phyloP scores from a whole-genome alignment of 1,139 yeast species.

The Yamadazyma epiphylla region DNA sequence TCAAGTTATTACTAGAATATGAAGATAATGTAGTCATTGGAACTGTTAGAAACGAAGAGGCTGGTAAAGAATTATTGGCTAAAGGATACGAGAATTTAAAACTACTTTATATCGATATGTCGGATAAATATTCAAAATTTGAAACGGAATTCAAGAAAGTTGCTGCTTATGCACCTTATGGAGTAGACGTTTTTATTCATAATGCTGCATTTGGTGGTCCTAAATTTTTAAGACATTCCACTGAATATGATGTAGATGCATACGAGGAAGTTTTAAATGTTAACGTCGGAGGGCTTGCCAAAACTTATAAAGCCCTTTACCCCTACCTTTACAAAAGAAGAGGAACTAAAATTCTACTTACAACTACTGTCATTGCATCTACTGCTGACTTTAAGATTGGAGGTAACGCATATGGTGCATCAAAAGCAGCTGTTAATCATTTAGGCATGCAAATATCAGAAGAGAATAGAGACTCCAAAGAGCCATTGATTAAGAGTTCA shows the following conservation, averaged over 20 bases:
- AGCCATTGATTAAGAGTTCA: slow-evolving; percentile 59
- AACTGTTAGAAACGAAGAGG: slow-evolving; percentile 16
- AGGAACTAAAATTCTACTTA: slow-evolving; percentile 2
- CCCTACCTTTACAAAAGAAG: slow-evolving; percentile 3
- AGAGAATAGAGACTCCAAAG: slow-evolving; percentile 47
- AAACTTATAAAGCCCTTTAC: slow-evolving; percentile 4
- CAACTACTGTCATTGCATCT: slow-evolving; percentile 1
- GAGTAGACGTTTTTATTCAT: slow-evolving; percentile 4
- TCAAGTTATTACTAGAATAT: slow-evolving; percentile 4
- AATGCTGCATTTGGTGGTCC: slow-evolving; percentile 5
- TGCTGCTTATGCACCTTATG: slow-evolving; percentile 6
- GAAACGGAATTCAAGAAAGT: slow-evolving; percentile 1
- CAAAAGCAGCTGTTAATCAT: slow-evolving; percentile 84
- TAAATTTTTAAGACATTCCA: slow-evolving; percentile 1
- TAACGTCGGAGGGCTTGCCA: slow-evolving; percentile 4
- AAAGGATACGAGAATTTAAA: slow-evolving; percentile 3
- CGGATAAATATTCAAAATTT: slow-evolving; percentile 1
- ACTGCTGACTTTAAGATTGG: slow-evolving; percentile 17
- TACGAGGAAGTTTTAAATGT: slow-evolving; percentile 1
- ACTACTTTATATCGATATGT: slow-evolving; percentile 4
- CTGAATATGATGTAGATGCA: slow-evolving; percentile 3
- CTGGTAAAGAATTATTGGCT: slow-evolving; percentile 1
- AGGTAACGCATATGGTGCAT: slow-evolving; percentile 64
- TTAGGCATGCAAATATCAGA: slow-evolving; percentile 18
- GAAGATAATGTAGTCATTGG: slow-evolving; percentile 21